phyloP scores from a whole-genome alignment of 2,329 filamentous ascomycete genomes.

The Ascochyta pisi region DNA sequence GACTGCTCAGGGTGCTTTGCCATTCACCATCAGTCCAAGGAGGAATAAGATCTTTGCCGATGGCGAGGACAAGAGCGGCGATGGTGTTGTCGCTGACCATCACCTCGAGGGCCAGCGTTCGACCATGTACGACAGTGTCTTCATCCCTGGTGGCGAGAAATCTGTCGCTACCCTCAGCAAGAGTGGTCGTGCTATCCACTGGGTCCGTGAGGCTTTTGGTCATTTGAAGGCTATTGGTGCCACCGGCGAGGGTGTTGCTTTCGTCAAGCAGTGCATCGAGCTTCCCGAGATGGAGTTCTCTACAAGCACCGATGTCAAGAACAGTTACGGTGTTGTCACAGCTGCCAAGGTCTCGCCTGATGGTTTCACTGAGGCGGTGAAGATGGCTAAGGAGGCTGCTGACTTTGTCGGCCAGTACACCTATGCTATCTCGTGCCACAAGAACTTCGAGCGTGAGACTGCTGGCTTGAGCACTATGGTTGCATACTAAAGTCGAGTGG shows the following conservation, averaged over 20 bases:
- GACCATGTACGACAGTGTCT: conserved; percentile 81
- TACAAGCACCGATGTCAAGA: conserved; percentile 59
- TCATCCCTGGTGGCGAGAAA: conserved; percentile 74
- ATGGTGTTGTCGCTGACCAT: conserved; percentile 71
- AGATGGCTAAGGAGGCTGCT: conserved; percentile 70
- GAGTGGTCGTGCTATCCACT: conserved; percentile 77
- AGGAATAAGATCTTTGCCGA: conserved; percentile 70
- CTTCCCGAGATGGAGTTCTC: conserved; percentile 59
- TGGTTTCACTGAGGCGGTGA: conserved; percentile 66
- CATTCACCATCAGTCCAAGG: conserved; percentile 74
- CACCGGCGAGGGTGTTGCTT: conserved; percentile 72
- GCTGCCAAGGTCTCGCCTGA: conserved; percentile 61
- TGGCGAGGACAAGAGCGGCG: conserved; percentile 60
- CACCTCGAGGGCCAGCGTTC: conserved; percentile 81
- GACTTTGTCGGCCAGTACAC: conserved; percentile 76
- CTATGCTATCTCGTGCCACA: conserved; percentile 72
- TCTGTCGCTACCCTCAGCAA: conserved; percentile 68
- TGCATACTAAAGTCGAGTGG: conserved; percentile 63
- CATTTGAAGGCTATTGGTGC: conserved; percentile 82
- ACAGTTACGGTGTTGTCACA: conserved; percentile 81
- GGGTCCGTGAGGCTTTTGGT: conserved; percentile 80
- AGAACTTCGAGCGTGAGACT: conserved; percentile 76
- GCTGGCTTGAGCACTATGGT: conserved; percentile 72
- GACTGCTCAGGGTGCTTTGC: conserved; percentile 67
- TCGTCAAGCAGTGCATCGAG: conserved; percentile 61